phyloP scores from a whole-genome alignment of 192 early-diverging fungal species.

The Entomortierella chlamydospora region DNA sequence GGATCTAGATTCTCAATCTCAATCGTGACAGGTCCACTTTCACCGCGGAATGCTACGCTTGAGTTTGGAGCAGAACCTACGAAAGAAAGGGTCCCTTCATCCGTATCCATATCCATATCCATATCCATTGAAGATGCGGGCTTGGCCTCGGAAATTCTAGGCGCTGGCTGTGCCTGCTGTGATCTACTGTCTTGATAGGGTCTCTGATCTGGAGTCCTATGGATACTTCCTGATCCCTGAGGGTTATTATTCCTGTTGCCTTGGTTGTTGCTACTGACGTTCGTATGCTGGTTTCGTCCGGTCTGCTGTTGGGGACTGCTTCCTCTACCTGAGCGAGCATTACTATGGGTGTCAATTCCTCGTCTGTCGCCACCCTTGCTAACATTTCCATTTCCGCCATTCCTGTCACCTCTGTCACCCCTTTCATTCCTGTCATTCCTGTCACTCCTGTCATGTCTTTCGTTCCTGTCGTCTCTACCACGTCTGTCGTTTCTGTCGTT shows the following conservation, averaged over 20 bases:
- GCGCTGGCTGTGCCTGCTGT: constrained; percentile 4
- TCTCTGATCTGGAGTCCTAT: neutral
- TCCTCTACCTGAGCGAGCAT: neutral
- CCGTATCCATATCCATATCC: constrained; percentile 43
- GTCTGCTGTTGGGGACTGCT: neutral
- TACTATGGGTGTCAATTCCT: neutral
- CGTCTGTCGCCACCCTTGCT: neutral
- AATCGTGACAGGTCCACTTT: constrained; percentile 60
- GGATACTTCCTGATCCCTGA: neutral
- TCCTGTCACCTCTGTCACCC: neutral
- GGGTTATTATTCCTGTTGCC: neutral
- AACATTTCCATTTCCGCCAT: neutral
- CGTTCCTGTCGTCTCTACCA: neutral
- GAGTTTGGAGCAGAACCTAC: constrained; percentile 36
- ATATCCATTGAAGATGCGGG: neutral
- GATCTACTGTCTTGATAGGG: neutral
- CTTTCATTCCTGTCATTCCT: constrained; percentile 16
- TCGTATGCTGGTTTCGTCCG: neutral
- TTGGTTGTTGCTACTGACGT: neutral
- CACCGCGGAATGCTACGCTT: constrained; percentile 55
- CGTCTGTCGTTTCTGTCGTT: constrained; percentile 6
- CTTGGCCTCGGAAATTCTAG: constrained; percentile 1
- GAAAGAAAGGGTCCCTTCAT: constrained; percentile 17
- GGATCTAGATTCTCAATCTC: constrained; percentile 63
- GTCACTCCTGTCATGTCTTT: neutral